Evolutionary conservation across 768 basidiomycete species (phyloP).

Genomic region (Agaricus subrufescens): DNA sequence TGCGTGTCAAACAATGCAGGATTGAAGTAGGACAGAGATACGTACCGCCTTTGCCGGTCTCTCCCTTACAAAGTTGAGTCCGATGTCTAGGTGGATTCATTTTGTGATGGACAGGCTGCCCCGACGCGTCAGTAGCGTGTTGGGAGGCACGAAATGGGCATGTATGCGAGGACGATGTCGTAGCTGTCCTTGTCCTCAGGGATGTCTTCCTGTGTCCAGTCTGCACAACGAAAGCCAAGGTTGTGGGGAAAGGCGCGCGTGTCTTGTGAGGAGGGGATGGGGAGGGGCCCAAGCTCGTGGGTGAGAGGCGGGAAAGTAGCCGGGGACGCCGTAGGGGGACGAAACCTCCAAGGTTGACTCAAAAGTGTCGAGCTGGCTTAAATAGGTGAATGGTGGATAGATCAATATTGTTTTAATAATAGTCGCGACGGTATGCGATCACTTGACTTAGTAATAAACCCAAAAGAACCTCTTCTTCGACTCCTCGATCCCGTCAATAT

Average conservation of each 20-base stretch:
- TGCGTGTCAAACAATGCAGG: not conserved
- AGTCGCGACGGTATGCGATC: too few relatives aligned
- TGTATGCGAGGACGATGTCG: constrained; percentile 78
- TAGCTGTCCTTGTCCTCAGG: constrained; percentile 56
- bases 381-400: too few relatives aligned
- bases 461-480: too few relatives aligned
- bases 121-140: not conserved
- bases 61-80: constrained; percentile 54
- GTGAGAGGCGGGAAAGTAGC: constrained; percentile 76
- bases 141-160: constrained; percentile 1
- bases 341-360: constrained; percentile 16
- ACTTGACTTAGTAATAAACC: too few relatives aligned
- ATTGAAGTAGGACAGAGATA: constrained; percentile 1
- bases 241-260: constrained; percentile 71
- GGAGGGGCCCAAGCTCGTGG: constrained; percentile 74
- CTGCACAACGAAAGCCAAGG: constrained; percentile 60
- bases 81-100: constrained; percentile 84
- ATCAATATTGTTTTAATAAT: constrained; percentile 19
- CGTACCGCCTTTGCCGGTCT: constrained; percentile 63
- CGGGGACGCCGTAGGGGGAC: constrained; percentile 27
- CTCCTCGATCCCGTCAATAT: too few relatives aligned
- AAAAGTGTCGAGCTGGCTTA: too few relatives aligned
- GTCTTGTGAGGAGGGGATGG: constrained; percentile 45
- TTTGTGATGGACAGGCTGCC: constrained; percentile 80
- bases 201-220: constrained; percentile 63